Evolutionary conservation across 2,329 filamentous ascomycete species (phyloP).

Genomic region (Penicillium sclerotigenum): DNA sequence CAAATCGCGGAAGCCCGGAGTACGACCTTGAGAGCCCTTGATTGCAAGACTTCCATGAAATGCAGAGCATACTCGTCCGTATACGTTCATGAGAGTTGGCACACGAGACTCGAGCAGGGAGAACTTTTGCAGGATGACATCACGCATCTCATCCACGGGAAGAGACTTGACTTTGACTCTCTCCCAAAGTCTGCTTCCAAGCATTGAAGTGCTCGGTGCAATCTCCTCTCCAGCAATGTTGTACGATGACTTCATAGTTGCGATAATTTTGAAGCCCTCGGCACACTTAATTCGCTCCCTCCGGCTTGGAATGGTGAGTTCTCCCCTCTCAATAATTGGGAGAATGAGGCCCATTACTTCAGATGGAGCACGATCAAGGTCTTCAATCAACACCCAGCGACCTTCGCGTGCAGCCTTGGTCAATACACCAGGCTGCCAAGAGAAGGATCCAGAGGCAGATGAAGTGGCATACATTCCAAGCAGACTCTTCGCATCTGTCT

Average conservation of each 20-base stretch:
- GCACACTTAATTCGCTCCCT: conserved; percentile 81
- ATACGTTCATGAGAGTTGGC: conserved; percentile 56
- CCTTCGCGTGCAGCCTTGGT: conserved; percentile 93
- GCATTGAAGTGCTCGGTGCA: conserved; percentile 63
- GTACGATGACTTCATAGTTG: conserved; percentile 72
- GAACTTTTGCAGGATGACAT: conserved; percentile 69
- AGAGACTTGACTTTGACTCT: conserved; percentile 67
- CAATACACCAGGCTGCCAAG: conserved; percentile 87
- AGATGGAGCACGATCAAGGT: conserved; percentile 88
- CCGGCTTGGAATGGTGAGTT: conserved; percentile 83
- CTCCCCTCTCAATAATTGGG: conserved; percentile 87
- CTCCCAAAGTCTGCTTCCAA: conserved; percentile 85
- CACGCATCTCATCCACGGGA: conserved; percentile 65
- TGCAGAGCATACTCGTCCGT: conserved; percentile 43
- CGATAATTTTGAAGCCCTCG: conserved; percentile 83
- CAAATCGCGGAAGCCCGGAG: conserved; percentile 71
- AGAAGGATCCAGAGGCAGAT: conserved; percentile 80
- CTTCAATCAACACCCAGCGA: conserved; percentile 95
- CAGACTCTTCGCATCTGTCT: conserved; percentile 95
- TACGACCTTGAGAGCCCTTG: conserved; percentile 48
- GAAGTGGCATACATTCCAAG: conserved; percentile 92
- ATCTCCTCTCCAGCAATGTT: conserved; percentile 69
- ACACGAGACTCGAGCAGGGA: conserved; percentile 62
- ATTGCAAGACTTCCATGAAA: conserved; percentile 40
- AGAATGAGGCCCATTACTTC: conserved; percentile 92